Evolutionary conservation across 1,139 yeast species (phyloP).

Genomic region (Kodamaea ohmeri): DNA sequence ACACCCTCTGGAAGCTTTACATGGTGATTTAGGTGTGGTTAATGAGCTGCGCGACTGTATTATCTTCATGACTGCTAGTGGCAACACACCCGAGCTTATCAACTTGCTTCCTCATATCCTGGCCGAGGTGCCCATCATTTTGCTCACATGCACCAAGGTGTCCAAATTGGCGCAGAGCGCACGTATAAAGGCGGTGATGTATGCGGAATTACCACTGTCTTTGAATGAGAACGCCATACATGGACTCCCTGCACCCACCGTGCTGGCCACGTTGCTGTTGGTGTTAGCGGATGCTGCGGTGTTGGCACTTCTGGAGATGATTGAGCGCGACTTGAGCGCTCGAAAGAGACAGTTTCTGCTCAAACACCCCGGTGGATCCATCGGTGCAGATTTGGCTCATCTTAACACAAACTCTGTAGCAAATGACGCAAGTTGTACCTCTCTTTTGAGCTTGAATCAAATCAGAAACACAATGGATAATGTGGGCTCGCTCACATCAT

Average conservation of each 20-base stretch:
- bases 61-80: slow-evolving; percentile 73
- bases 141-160: slow-evolving; percentile 59
- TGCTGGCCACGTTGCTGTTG: slow-evolving; percentile 74
- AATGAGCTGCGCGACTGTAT: slow-evolving; percentile 58
- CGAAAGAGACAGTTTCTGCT: slow-evolving; percentile 60
- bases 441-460: slow-evolving; percentile 31
- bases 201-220: slow-evolving; percentile 59
- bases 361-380: slow-evolving; percentile 90
- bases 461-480: slow-evolving; percentile 19
- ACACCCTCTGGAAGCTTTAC: slow-evolving; percentile 87
- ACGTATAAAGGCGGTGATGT: slow-evolving; percentile 50
- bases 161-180: slow-evolving; percentile 47
- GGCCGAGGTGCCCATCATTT: slow-evolving; percentile 49
- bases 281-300: slow-evolving; percentile 78
- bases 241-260: slow-evolving; percentile 87
- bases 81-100: slow-evolving; percentile 76
- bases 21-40: slow-evolving; percentile 81
- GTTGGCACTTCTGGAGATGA: slow-evolving; percentile 67
- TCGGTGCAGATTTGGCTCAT: slow-evolving; percentile 56
- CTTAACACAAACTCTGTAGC: background rate
- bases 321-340: slow-evolving; percentile 52
- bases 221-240: slow-evolving; percentile 64
- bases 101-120: slow-evolving; percentile 60
- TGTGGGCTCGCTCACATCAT: slow-evolving; percentile 19
- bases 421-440: slow-evolving; percentile 29